Percentiles rank a stretch among this genome's conserved stretches.
Conservation (phyloP, 192 early-diverging fungal species). For the Coemansia sp. region DNA sequence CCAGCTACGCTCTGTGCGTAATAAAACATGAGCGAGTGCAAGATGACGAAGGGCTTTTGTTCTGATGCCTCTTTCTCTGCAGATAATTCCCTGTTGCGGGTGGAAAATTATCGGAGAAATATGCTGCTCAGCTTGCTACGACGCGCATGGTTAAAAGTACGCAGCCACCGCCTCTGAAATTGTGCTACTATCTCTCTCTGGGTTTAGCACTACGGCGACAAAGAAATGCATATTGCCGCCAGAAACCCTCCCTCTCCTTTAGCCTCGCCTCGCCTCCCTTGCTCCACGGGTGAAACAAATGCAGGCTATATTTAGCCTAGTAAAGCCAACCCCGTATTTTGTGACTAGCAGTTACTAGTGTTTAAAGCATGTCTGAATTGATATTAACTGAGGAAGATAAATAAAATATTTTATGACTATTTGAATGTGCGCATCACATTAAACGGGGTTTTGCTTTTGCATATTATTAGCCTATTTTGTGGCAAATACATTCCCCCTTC, state of each 20-base stretch:
- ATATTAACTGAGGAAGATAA: neutral
- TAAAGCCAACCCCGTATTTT: neutral
- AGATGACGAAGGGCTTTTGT: too few species aligned
- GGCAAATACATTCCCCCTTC: neutral
- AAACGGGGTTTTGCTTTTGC: neutral
- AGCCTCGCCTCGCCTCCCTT: too few species aligned
- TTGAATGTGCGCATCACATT: neutral
- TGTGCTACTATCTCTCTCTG: neutral
- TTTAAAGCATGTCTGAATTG: constrained; percentile 9
- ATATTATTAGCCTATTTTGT: neutral
- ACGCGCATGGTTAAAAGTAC: neutral
- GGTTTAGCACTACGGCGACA: neutral
- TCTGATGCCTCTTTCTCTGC: too few species aligned
- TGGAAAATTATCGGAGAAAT: neutral
- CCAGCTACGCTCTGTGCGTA: too few species aligned
- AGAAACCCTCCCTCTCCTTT: neutral
- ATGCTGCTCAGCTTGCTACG: neutral
- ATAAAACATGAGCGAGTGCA: too few species aligned
- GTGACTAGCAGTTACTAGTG: constrained; percentile 8
- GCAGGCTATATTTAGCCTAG: constrained; percentile 6
- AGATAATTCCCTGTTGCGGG: too few species aligned
- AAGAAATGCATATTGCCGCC: neutral
- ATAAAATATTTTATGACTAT: neutral
- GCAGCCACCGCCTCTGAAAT: neutral
- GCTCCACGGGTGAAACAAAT: constrained; percentile 1